Evolutionary conservation across 2,329 filamentous ascomycete species (phyloP).

Genomic region (Phaeoacremonium minimum): DNA sequence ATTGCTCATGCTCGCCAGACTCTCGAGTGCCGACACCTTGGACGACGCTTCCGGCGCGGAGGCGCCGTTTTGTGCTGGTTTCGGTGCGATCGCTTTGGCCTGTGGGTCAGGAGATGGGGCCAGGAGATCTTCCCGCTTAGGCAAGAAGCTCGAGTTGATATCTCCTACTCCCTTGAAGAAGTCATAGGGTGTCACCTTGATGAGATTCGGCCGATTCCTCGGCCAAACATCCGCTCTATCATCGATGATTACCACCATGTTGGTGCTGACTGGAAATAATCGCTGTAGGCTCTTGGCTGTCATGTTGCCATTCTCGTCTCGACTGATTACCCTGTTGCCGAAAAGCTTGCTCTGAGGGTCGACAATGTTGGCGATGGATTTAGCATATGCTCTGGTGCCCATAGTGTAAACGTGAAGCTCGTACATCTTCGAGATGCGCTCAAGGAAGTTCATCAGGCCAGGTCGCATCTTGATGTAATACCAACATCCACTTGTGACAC

Average conservation of each 20-base stretch:
- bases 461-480: conserved; percentile 99
- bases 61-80: conserved; percentile 12
- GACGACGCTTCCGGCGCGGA: conserved; percentile 8
- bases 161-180: conserved; percentile 98
- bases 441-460: conserved; percentile 75
- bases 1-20: conserved; percentile 71
- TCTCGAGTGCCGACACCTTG: conserved; percentile 55
- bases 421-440: conserved; percentile 73
- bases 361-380: conserved; percentile 87
- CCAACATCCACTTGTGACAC: conserved; percentile 69
- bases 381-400: conserved; percentile 94
- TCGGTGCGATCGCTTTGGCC: conserved; percentile 12
- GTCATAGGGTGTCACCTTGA: conserved; percentile 93
- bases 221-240: conserved; percentile 95
- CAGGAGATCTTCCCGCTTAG: conserved; percentile 62
- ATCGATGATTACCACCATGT: conserved; percentile 99
- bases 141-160: conserved; percentile 96
- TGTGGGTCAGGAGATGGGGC: conserved; percentile 19
- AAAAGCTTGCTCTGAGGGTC: conserved; percentile 88
- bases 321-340: conserved; percentile 89
- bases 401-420: conserved; percentile 99
- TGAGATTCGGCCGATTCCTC: conserved; percentile 83
- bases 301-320: conserved; percentile 94
- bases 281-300: conserved; percentile 85
- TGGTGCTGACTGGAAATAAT: conserved; percentile 92